Evolutionary conservation across 2,329 filamentous ascomycete species (phyloP).

Genomic region (Xenoacremonium recifei): DNA sequence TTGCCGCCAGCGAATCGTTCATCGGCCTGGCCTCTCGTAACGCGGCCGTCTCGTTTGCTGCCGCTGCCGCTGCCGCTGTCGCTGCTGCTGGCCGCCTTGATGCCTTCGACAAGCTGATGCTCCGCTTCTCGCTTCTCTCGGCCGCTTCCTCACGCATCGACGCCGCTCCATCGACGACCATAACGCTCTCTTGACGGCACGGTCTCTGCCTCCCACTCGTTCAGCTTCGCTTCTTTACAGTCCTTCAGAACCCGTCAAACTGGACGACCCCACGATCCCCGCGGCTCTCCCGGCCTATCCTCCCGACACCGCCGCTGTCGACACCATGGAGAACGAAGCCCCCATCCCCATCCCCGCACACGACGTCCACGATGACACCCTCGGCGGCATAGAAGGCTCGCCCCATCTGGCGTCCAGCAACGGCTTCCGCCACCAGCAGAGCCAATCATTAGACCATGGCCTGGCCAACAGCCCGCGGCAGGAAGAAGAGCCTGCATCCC

Average conservation of each 20-base stretch:
- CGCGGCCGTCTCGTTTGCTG: conserved; percentile 3
- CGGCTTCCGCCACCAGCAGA: conserved; percentile 42
- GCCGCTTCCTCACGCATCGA: conserved; percentile 4
- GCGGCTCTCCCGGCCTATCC: conserved; percentile 6
- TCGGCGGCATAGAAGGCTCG: conserved; percentile 49
- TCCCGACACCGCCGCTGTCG: conserved; percentile 27
- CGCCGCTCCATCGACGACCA: conserved; percentile 3
- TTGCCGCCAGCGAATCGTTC: too few species aligned
- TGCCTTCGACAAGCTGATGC: conserved; percentile 20
- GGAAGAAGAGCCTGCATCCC: conserved; percentile 42
- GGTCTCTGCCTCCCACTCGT: conserved; percentile 2
- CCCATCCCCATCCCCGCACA: conserved; percentile 17
- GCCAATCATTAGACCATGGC: conserved; percentile 50
- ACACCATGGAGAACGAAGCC: conserved; percentile 47
- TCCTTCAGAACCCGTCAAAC: conserved; percentile 33
- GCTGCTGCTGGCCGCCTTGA: conserved; percentile 14
- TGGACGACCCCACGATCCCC: conserved; percentile 41
- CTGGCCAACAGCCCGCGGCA: conserved; percentile 38
- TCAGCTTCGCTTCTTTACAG: conserved; percentile 7
- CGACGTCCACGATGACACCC: conserved; percentile 47
- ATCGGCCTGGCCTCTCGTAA: background rate
- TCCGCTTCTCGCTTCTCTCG: conserved; percentile 1
- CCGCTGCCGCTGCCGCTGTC: conserved; percentile 1
- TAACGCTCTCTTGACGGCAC: conserved; percentile 17
- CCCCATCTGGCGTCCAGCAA: conserved; percentile 38